Evolutionary conservation across 352 stramenopile species (phyloP).

Genomic region (Phytophthora ramorum): DNA sequence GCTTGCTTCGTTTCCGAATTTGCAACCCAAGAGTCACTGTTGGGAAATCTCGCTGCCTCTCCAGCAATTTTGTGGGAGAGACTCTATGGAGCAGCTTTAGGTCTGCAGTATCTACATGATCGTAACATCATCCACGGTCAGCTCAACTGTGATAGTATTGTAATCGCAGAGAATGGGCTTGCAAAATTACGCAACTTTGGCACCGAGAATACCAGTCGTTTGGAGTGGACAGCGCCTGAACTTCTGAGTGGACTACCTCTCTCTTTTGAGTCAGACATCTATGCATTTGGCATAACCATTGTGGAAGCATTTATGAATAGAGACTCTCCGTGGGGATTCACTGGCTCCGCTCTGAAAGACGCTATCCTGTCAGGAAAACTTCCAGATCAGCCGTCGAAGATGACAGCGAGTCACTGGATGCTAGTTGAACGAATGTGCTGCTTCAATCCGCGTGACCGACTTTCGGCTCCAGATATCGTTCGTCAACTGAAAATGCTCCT

Average conservation of each 20-base stretch:
- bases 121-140: conserved; percentile 22
- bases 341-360: neutral
- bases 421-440: conserved; percentile 9
- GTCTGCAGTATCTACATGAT: conserved; percentile 38
- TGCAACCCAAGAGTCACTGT: conserved; percentile 3
- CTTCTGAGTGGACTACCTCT: conserved; percentile 6
- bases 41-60: neutral
- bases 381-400: neutral
- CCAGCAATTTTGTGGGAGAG: conserved; percentile 5
- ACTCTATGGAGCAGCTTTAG: conserved; percentile 30
- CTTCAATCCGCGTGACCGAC: conserved; percentile 1
- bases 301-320: conserved; percentile 1
- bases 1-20: conserved; percentile 26
- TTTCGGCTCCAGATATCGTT: conserved; percentile 4
- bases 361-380: conserved; percentile 6
- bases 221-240: conserved; percentile 2
- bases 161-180: conserved; percentile 5
- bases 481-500: conserved; percentile 11
- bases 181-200: conserved; percentile 24
- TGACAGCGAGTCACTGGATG: conserved; percentile 2
- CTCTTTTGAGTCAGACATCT: conserved; percentile 17
- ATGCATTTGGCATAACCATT: conserved; percentile 4
- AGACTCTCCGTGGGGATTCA: neutral
- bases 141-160: conserved; percentile 23
- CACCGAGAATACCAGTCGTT: neutral